Base-by-base conservation (phyloP, 441 rosid species). In the Pelargonium myrrhifolium region DNA sequence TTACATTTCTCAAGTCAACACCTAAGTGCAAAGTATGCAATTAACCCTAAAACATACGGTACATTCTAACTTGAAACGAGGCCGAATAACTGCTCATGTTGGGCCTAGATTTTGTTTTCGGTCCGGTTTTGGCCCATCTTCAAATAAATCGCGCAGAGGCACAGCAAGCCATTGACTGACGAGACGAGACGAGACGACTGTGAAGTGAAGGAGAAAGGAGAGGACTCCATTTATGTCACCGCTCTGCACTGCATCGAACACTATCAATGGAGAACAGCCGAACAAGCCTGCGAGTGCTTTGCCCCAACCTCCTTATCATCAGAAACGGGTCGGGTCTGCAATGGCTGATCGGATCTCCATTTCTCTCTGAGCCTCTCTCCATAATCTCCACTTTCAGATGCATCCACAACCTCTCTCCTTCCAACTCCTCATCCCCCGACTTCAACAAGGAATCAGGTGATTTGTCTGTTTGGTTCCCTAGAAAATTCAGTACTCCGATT, bases 281-380 rank as follows among this genome's bases (percentile, higher is more conserved):
- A 31, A 69, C 74, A 66, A 76, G 78, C 71, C 66, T 93, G 51
- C 83, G 78, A 66, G 71, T 90, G 51, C 77, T 89, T 31, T 86
- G 93, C 76, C 78, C 82, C 22, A 87, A 84, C 75, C 82, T 83
- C 10, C 55, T 87, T 10, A 73, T 81, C 69, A 45, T 73, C 20
- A 70, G 65, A 39, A 77, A 75, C 62, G 85, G 82, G 67, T 74
- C 85, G 26, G 88, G 79, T 14, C 86, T 90, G 42, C 96, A 86
- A 71, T 90, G 97, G 98, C 88, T 93, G 4, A 82, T 89, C 66
- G 93, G 97, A 63, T 90, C 92, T 58, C 95, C 90, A 1, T 89
- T 89, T 72, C 80, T 79, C 65, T 85, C 88, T 9, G 20, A 18
- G 17, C 85, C 89, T 12, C 81, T 82, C 69, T 87, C 98, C 24